These are phyloP conservation scores for Cyclotella atomus DNA, from an alignment of 108 stramenopile species.

Conservation along the genomic window DNA sequence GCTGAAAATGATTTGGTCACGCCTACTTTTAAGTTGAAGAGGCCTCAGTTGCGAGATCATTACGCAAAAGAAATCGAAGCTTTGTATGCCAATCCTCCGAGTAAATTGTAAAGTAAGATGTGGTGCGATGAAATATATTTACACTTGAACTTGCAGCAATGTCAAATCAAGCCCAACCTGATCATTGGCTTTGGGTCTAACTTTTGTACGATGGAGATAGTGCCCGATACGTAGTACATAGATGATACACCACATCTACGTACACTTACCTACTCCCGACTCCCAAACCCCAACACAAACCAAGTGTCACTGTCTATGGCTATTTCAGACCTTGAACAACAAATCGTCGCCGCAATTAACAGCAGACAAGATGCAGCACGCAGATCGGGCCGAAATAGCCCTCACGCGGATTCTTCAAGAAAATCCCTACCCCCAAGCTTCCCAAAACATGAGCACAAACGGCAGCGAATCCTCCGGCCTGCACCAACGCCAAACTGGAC, in stretches of 20 bases:
- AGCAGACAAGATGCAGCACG: not conserved
- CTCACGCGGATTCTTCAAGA: not conserved
- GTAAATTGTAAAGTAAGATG: slow-evolving; percentile 41
- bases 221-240: too few relatives aligned
- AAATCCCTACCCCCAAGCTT: not conserved
- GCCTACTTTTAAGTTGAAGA: slow-evolving; percentile 96
- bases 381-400: not conserved
- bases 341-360: too few relatives aligned
- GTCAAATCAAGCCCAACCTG: too few relatives aligned
- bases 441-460: not conserved
- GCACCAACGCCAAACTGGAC: not conserved
- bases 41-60: slow-evolving; percentile 73
- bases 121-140: not conserved
- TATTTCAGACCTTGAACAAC: too few relatives aligned
- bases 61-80: slow-evolving; percentile 82
- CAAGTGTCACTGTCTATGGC: too few relatives aligned
- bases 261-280: too few relatives aligned
- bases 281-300: too few relatives aligned
- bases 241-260: too few relatives aligned
- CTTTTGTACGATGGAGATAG: too few relatives aligned
- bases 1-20: slow-evolving; percentile 90
- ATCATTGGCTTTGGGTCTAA: too few relatives aligned
- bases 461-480: slow-evolving; percentile 1
- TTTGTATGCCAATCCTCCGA: slow-evolving; percentile 86
- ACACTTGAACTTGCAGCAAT: not conserved